Base-by-base conservation (phyloP, 2,329 filamentous ascomycete species). In the Botrytis porri region DNA sequence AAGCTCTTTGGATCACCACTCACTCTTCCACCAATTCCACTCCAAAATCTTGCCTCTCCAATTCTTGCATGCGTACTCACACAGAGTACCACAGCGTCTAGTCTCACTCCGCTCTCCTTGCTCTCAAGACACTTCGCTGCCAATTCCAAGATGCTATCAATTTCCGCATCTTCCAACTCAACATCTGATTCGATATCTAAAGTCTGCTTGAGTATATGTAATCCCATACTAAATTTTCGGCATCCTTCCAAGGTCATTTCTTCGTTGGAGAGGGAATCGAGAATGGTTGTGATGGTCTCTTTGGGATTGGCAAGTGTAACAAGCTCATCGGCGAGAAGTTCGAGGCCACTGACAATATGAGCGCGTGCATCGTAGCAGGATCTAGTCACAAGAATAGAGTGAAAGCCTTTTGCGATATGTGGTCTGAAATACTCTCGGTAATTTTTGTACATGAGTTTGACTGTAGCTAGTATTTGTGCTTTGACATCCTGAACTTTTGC, bases 31-130 rank as follows among this genome's bases (percentile, higher is more conserved):
- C 85, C 88, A 78, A 94, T 84, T 37, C 86, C 86, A 48, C 86
- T 86, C 92, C 92, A 95, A 80, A 95, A 95, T 43, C 79, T 79
- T 16, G 78, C 81, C 71, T 90, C 88, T 20, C 89, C 89, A 14
- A 91, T 85, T 18, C 87, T 82, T 64, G 86, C 84, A 80, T 94
- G 91, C 74, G 94, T 82, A 73, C 90, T 89, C 39, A 94, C 89
- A 77, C 92, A 94, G n/a, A 94, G 85, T 80, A 93, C 89, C 63
- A 94, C 90, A n/a, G 92, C 91, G 74, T 93, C 92, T 86, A 93
- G 92, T 59, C 89, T 85, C 12, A 91, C 89, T 10, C 87, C 88
- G 65, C 88, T 89, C 78, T 90, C 88, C 39, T 83, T 80, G 75
- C 87, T 89, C 75, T 89, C 88, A 29, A 91, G 84, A 75, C 88